These are phyloP conservation scores for Thelonectria discophora DNA, from an alignment of 2,329 filamentous ascomycete species.

Conservation along the genomic window DNA sequence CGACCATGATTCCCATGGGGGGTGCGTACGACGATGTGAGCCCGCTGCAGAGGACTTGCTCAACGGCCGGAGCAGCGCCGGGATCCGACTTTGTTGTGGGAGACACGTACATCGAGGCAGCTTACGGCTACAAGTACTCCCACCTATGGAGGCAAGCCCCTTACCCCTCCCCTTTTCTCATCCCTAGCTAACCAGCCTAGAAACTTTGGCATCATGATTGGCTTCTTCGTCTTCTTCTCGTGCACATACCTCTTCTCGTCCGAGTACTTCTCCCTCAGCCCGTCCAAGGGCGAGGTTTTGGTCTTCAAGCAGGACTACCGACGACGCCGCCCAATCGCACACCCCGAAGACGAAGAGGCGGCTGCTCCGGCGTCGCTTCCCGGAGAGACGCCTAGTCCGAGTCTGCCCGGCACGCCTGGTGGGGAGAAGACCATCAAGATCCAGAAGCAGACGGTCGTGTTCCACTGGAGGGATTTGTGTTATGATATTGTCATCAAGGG, in stretches of 20 bases:
- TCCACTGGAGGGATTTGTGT: slow-evolving; percentile 74
- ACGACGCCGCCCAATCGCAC: neutral
- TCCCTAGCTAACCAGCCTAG: slow-evolving; percentile 40
- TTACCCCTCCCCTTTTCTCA: rapidly evolving
- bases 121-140: slow-evolving; percentile 58
- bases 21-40: slow-evolving; percentile 5
- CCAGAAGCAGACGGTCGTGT: slow-evolving; percentile 51
- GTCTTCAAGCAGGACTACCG: slow-evolving; percentile 60
- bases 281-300: slow-evolving; percentile 70
- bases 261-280: slow-evolving; percentile 65
- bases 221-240: slow-evolving; percentile 71
- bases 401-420: neutral
- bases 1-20: slow-evolving; percentile 18
- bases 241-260: slow-evolving; percentile 67
- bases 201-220: slow-evolving; percentile 72
- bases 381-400: neutral
- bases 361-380: neutral
- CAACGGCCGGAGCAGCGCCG: slow-evolving; percentile 25
- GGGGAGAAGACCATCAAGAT: slow-evolving; percentile 7
- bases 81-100: slow-evolving; percentile 25
- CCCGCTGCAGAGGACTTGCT: slow-evolving; percentile 11
- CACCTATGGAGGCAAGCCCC: slow-evolving; percentile 59
- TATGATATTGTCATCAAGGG: slow-evolving; percentile 69
- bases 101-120: slow-evolving; percentile 27
- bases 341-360: slow-evolving; percentile 13